Evolutionary conservation across 257 asterid species (phyloP).

Genomic region (Solanum clarkiae): DNA sequence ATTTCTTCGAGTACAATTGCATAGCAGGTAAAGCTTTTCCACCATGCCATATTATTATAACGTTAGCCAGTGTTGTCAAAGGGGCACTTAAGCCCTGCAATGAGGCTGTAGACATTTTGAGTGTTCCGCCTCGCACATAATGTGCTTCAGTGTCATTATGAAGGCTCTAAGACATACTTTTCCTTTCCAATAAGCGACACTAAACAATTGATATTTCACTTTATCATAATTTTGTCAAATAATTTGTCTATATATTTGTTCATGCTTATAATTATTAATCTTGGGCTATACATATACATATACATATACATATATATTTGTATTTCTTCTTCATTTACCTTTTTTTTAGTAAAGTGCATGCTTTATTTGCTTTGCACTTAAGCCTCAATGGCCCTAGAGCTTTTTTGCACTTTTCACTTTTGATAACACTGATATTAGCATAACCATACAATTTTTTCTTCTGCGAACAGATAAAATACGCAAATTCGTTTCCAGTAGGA

Average conservation of each 20-base stretch:
- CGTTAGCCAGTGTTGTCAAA: background rate
- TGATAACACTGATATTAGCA: background rate
- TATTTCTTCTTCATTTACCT: background rate
- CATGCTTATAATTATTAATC: background rate
- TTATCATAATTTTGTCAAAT: background rate
- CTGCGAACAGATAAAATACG: no score
- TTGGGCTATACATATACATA: background rate
- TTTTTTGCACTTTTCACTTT: background rate
- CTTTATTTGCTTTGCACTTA: background rate
- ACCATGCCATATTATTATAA: background rate
- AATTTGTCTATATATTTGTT: background rate
- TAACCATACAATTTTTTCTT: background rate
- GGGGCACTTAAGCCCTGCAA: background rate
- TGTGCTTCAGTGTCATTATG: background rate
- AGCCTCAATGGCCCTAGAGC: background rate
- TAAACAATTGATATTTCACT: background rate
- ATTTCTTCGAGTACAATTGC: background rate
- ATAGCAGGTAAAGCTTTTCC: background rate
- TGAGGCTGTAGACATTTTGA: background rate
- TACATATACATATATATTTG: background rate
- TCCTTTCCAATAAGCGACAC: background rate
- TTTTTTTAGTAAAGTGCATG: no score
- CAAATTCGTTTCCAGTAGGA: no score
- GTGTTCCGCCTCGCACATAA: background rate
- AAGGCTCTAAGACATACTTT: background rate